A percentile compares a stretch with the other conserved stretches of the same genome.
Conservation (phyloP, 23 red algal species). For the Gracilaria gracilis region DNA sequence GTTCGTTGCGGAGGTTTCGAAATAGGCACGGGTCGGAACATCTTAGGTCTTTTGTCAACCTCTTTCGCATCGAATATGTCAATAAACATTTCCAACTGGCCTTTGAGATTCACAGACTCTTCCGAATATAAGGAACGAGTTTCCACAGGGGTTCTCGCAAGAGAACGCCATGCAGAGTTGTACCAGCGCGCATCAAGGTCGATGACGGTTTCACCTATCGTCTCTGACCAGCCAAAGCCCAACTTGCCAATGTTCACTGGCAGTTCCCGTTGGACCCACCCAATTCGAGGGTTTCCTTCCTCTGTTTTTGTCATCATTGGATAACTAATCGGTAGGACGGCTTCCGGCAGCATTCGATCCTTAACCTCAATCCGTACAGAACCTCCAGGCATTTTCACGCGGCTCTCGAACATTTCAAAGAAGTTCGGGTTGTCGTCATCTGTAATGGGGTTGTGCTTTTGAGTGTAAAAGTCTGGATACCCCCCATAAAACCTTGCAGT, state of each 20-base stretch:
- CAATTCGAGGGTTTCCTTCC: constrained; percentile 56
- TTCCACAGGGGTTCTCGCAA: constrained; percentile 83
- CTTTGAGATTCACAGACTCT: constrained; percentile 76
- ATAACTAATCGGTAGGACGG: constrained; percentile 70
- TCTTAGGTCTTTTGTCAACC: constrained; percentile 68
- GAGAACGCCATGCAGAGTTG: constrained; percentile 81
- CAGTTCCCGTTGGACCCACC: constrained; percentile 57
- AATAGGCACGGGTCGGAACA: constrained; percentile 69
- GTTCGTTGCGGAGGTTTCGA: constrained; percentile 45
- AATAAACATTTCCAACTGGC: constrained; percentile 87
- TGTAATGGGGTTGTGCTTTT: constrained; percentile 72
- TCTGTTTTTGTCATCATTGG: constrained; percentile 50
- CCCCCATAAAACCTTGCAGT: constrained; percentile 77
- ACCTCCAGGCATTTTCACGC: constrained; percentile 87
- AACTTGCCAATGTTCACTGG: constrained; percentile 81
- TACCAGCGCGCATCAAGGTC: constrained; percentile 94
- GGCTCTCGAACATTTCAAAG: constrained; percentile 86
- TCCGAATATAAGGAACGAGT: constrained; percentile 74
- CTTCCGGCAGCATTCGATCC: constrained; percentile 81
- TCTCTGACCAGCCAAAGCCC: constrained; percentile 81
- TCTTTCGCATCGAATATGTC: constrained; percentile 89
- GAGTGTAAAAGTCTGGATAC: constrained; percentile 82
- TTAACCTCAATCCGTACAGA: constrained; percentile 86
- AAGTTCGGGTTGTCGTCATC: constrained; percentile 89
- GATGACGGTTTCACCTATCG: constrained; percentile 91